Evolutionary conservation across 306 rosid species (phyloP).

Genomic region (Lathyrus tuberosus): DNA sequence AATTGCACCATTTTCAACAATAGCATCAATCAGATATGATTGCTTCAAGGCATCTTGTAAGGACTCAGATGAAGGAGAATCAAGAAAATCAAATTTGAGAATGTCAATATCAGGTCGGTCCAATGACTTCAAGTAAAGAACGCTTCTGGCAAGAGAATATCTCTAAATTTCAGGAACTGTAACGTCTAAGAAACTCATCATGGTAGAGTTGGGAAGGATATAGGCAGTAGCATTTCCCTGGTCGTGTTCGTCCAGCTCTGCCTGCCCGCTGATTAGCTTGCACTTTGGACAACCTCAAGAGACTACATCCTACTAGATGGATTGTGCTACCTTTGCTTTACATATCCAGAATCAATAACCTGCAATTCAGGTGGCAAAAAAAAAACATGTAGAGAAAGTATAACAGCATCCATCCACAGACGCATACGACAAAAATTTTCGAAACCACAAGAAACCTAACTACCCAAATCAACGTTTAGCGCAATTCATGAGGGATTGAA

Average conservation of each 20-base stretch:
- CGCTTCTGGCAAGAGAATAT: conserved; percentile 89
- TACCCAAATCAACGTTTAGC: no score
- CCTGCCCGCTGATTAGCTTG: conserved; percentile 98
- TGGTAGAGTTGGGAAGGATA: conserved; percentile 71
- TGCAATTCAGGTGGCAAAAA: no score
- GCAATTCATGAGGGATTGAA: no score
- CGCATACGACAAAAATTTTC: no score
- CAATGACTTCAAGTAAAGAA: conserved; percentile 95
- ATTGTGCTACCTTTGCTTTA: conserved; percentile 93
- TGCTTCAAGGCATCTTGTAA: conserved; percentile 95
- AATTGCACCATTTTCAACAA: no score
- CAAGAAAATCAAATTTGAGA: conserved; percentile 92
- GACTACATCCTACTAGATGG: conserved; percentile 97
- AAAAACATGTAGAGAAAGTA: no score
- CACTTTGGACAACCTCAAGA: conserved; percentile 91
- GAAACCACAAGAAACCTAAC: no score
- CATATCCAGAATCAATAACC: conserved; percentile 97
- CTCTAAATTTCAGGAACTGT: conserved; percentile 96
- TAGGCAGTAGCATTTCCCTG: conserved; percentile 92
- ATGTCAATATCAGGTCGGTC: conserved; percentile 92
- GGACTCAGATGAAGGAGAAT: conserved; percentile 79
- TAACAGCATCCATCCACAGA: no score
- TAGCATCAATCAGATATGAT: conserved; percentile 80
- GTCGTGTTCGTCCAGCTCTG: conserved; percentile 96
- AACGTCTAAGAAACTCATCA: conserved; percentile 81